Conservation (phyloP, 2,329 filamentous ascomycete species). For the Trichoderma cornu-damae region DNA sequence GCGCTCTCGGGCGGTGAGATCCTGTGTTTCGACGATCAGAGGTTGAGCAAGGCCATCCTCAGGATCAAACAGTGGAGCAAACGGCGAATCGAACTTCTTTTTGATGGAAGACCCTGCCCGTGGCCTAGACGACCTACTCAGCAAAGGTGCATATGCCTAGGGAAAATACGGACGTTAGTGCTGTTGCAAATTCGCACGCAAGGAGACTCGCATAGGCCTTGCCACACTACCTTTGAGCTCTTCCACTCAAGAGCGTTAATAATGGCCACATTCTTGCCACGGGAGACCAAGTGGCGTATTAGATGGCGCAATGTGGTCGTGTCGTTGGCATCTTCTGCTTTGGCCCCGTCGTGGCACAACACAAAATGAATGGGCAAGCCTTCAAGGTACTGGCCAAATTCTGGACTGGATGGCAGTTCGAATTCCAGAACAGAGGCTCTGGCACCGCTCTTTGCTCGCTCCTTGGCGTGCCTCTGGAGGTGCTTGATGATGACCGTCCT, state of each 20-base stretch:
- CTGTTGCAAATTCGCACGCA: neutral
- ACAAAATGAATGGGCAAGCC: constrained; percentile 58
- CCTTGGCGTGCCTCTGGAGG: constrained; percentile 32
- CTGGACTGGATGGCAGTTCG: constrained; percentile 40
- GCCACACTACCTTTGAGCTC: constrained; percentile 13
- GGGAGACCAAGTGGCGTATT: constrained; percentile 50
- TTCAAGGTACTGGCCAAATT: constrained; percentile 53
- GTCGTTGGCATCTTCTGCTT: constrained; percentile 22
- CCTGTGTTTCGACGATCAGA: neutral
- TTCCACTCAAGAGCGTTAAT: constrained; percentile 14
- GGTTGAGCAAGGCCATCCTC: neutral
- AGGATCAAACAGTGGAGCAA: neutral
- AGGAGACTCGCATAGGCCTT: neutral
- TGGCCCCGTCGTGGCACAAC: constrained; percentile 61
- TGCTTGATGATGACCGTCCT: constrained; percentile 62
- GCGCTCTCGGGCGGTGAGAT: constrained; percentile 5
- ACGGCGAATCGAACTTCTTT: constrained; percentile 1
- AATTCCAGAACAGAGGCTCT: constrained; percentile 38
- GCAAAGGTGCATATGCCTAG: constrained; percentile 15
- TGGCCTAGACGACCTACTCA: neutral
- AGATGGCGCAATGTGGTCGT: constrained; percentile 30
- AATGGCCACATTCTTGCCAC: constrained; percentile 31
- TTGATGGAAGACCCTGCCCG: neutral
- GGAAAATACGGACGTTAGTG: neutral
- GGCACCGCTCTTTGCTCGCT: constrained; percentile 19